Evolutionary conservation across 805 yeast genomes (phyloP).

Genomic region (Debaryomyces tyrocola): DNA sequence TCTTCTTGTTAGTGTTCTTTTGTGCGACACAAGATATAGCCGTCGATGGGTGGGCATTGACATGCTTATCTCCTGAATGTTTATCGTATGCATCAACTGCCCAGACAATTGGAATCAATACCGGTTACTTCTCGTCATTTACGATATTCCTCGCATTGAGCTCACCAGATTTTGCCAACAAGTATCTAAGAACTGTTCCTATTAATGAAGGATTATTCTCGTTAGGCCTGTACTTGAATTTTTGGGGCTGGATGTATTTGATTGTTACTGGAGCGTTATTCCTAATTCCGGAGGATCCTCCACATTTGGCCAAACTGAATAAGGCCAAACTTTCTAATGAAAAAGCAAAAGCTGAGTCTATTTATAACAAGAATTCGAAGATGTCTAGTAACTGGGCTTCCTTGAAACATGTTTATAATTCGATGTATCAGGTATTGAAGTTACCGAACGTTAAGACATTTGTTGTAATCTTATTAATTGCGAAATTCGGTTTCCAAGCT

Average conservation of each 20-base stretch:
- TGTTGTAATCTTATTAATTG: constrained; percentile 69
- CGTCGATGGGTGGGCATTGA: constrained; percentile 98
- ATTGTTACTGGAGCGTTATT: constrained; percentile 62
- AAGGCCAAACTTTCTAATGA: constrained; percentile 27
- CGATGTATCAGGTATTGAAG: constrained; percentile 69
- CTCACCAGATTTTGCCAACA: constrained; percentile 90
- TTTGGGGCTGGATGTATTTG: constrained; percentile 76
- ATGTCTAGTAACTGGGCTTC: constrained; percentile 17
- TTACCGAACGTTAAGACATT: constrained; percentile 72
- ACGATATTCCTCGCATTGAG: constrained; percentile 89
- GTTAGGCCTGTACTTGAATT: constrained; percentile 69
- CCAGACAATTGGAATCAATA: constrained; percentile 90
- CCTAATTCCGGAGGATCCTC: constrained; percentile 72
- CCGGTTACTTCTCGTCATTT: constrained; percentile 89
- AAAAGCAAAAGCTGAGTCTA: constrained; percentile 25
- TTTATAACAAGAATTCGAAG: constrained; percentile 20
- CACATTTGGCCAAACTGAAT: constrained; percentile 38
- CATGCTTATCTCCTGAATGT: constrained; percentile 74
- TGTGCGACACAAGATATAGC: constrained; percentile 99
- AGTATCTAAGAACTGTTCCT: constrained; percentile 67
- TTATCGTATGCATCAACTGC: constrained; percentile 95
- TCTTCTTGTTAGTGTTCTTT: constrained; percentile 75
- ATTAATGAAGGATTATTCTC: constrained; percentile 64
- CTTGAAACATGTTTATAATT: constrained; percentile 55
- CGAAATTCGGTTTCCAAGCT: constrained; percentile 92